A percentile compares a stretch with the other conserved stretches of the same genome.
phyloP scores from a whole-genome alignment of 768 basidiomycete species.

The Antrodiella citrinella region DNA sequence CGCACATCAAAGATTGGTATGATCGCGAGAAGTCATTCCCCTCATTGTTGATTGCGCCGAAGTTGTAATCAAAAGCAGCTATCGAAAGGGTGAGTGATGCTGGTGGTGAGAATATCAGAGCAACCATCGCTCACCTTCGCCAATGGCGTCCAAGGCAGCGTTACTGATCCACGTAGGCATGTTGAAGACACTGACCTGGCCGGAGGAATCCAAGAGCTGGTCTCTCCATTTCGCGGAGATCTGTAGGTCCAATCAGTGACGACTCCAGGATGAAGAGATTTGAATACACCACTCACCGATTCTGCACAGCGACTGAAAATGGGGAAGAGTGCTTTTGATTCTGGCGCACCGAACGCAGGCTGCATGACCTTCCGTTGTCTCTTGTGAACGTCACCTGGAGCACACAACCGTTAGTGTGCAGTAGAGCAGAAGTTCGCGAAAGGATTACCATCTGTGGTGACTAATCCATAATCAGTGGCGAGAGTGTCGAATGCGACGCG shows the following conservation, averaged over 20 bases:
- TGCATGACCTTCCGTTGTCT: slow-evolving; percentile 28
- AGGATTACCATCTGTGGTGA: slow-evolving; percentile 1
- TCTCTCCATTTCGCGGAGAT: slow-evolving; percentile 29
- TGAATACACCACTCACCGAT: slow-evolving; percentile 11
- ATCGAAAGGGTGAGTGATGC: background rate
- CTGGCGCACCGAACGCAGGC: slow-evolving; percentile 32
- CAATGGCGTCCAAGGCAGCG: slow-evolving; percentile 31
- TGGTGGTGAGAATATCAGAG: background rate
- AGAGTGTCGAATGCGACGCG: background rate
- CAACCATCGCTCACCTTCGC: slow-evolving; percentile 22
- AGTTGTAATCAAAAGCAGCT: slow-evolving; percentile 42
- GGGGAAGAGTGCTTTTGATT: slow-evolving; percentile 26
- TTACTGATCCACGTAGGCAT: slow-evolving; percentile 36
- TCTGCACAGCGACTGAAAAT: slow-evolving; percentile 14
- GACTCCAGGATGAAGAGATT: background rate
- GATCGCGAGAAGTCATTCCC: slow-evolving; percentile 48
- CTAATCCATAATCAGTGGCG: slow-evolving; percentile 3
- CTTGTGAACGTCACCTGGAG: slow-evolving; percentile 16
- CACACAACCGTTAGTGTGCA: no score
- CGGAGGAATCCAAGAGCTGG: slow-evolving; percentile 35
- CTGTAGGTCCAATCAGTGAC: slow-evolving; percentile 19
- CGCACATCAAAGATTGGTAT: slow-evolving; percentile 36
- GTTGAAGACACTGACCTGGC: slow-evolving; percentile 35
- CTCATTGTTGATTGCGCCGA: slow-evolving; percentile 40
- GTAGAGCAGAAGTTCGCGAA: no score